Base-by-base conservation (phyloP, 768 basidiomycete species). In the Tulasnella sp. region DNA sequence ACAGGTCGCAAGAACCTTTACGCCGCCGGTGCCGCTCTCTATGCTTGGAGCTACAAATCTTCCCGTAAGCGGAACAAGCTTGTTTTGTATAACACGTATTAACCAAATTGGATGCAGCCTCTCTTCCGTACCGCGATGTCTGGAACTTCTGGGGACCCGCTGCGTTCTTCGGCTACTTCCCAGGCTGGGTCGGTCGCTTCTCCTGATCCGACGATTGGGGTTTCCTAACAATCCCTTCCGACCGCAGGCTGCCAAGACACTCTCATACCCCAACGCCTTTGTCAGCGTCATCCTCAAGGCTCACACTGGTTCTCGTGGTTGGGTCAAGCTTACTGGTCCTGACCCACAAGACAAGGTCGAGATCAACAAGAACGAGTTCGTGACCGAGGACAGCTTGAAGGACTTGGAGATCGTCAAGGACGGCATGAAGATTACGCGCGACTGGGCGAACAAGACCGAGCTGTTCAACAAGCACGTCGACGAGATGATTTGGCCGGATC, bases 1-100 rank as follows among this genome's bases (percentile, higher is more conserved):
- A 34, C 38, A 58, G 72, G 72, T n/a, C 72, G 49, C 72, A 74
- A 37, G n/a, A 74, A 74, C 49, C 58, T 74, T 29, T 74, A 74
- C 29, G 31, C 25, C n/a, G n/a, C 72, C 19, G 54, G 72, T 74
- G 5, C 72, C 25, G 72, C 72, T 29, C 42, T 74, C 72, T 74
- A 54, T 42, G 72, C 72, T n/a, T 45, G 9, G 29, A 58, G 38
- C 42, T 74, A 71, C 70, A 34, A 71, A 17, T 31, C 31, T 37
- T 67, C 67, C 12, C 67, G 31, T 37, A 2, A 67, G 31, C 22
- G 29, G 22, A 31, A 6, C 67, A 12, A 42, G 2, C 40, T 7
- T 14, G 40, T 2, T 42, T 17, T 42, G 40, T 7, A 2, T 11
- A 12, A 42, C 11, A 42, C 11, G 17, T 42, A 17, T 42, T 42